A percentile compares a stretch with the other conserved stretches of the same genome.
Conservation (phyloP, 148 eudicot species). For the Rhododendron griersonianum region DNA sequence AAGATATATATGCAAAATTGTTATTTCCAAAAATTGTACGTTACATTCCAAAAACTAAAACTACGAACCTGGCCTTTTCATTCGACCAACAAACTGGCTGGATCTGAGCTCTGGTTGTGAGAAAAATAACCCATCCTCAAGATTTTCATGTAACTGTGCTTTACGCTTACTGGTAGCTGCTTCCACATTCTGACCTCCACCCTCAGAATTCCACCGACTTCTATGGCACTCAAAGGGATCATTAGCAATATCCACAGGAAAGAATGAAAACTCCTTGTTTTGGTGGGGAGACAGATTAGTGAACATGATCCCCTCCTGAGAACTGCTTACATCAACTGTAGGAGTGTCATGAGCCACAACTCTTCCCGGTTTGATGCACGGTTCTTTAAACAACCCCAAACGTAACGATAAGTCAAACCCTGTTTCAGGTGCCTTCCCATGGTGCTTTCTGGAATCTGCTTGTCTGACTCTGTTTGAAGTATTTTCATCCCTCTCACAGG, state of each 20-base stretch:
- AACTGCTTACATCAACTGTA: conserved; percentile 31
- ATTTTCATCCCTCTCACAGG: conserved; percentile 16
- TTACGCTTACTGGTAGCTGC: conserved; percentile 56
- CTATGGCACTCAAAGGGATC: conserved; percentile 25
- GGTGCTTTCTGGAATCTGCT: conserved; percentile 21
- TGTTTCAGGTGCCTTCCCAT: conserved; percentile 25
- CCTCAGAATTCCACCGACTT: conserved; percentile 32
- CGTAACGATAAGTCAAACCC: conserved; percentile 79
- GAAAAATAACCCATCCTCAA: conserved; percentile 33
- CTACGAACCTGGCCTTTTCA: conserved; percentile 68
- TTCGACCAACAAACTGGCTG: conserved; percentile 38
- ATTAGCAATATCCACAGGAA: conserved; percentile 40
- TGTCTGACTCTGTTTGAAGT: conserved; percentile 16
- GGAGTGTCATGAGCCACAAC: conserved; percentile 17
- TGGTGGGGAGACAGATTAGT: conserved; percentile 10
- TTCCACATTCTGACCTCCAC: conserved; percentile 31
- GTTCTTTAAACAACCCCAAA: conserved; percentile 54
- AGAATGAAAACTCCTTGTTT: conserved; percentile 48
- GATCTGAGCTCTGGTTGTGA: conserved; percentile 32
- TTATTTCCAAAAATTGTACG: conserved; percentile 27
- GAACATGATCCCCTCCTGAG: conserved; percentile 21
- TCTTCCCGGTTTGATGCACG: conserved; percentile 21
- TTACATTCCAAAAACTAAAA: conserved; percentile 28
- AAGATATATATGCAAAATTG: conserved; percentile 19
- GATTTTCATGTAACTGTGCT: conserved; percentile 28